Conservation (phyloP, 1,139 yeast species). For the Yamadazyma kanchanaburiensis region DNA sequence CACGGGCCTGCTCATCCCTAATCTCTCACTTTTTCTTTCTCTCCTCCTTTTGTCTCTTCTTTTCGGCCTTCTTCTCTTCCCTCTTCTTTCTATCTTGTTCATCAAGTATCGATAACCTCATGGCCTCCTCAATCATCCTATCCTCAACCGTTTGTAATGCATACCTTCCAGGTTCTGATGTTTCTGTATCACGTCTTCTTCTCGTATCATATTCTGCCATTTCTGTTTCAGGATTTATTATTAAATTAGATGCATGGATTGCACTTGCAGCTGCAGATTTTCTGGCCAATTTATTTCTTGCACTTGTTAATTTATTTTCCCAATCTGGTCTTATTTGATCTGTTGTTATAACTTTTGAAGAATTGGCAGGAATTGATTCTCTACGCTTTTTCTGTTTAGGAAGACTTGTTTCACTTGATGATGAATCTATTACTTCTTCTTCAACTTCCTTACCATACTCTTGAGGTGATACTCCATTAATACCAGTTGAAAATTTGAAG, state of each 20-base stretch:
- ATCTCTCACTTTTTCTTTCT: neutral
- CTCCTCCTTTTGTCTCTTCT: neutral
- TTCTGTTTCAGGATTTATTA: constrained; percentile 30
- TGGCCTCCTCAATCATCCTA: constrained; percentile 81
- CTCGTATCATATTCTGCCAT: constrained; percentile 16
- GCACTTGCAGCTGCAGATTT: constrained; percentile 94
- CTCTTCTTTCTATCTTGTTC: constrained; percentile 53
- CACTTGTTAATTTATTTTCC: constrained; percentile 69
- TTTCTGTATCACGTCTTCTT: constrained; percentile 16
- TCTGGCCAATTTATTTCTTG: constrained; percentile 75
- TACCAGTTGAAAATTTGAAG: constrained; percentile 50
- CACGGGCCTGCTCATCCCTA: no score
- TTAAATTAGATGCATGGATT: constrained; percentile 75
- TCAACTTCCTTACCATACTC: constrained; percentile 1
- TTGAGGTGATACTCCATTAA: constrained; percentile 41
- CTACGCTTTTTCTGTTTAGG: constrained; percentile 20
- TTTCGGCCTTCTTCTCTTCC: constrained; percentile 10
- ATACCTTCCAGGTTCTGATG: constrained; percentile 3
- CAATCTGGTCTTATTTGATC: constrained; percentile 91
- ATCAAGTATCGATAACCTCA: constrained; percentile 68
- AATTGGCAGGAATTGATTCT: constrained; percentile 54
- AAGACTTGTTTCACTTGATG: constrained; percentile 7
- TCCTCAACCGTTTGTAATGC: constrained; percentile 50
- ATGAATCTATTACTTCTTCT: constrained; percentile 5
- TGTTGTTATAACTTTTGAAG: constrained; percentile 67